Evolutionary conservation across 2,329 filamentous ascomycete genomes (phyloP).

Genomic region (Cadophora luteo-olivacea): DNA sequence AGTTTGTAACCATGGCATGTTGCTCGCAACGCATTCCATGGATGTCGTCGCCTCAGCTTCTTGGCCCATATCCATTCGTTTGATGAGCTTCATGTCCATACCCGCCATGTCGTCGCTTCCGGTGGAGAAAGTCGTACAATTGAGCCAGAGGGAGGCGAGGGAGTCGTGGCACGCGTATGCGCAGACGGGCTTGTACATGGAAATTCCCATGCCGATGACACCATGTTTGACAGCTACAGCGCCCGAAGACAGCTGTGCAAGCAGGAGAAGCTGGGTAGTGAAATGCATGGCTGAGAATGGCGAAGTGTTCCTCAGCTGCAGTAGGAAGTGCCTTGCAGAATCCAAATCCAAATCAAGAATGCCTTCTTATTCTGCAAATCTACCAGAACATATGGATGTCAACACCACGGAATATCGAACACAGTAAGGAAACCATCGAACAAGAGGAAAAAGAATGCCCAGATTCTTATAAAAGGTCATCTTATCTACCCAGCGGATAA

Average conservation of each 20-base stretch:
- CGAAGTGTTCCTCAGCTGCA: neutral
- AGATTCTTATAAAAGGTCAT: neutral
- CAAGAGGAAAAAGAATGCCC: no score
- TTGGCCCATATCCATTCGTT: constrained; percentile 21
- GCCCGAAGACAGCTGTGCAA: neutral
- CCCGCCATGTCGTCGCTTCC: constrained; percentile 14
- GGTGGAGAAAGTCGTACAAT: constrained; percentile 19
- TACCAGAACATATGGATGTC: neutral
- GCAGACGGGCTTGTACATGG: constrained; percentile 24
- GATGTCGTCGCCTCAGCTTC: constrained; percentile 17
- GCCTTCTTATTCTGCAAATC: neutral
- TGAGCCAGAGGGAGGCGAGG: constrained; percentile 19
- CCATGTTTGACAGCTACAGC: constrained; percentile 19
- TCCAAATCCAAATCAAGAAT: no score
- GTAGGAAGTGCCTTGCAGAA: no score
- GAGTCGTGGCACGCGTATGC: constrained; percentile 23
- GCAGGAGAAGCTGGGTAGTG: neutral
- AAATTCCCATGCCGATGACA: constrained; percentile 24
- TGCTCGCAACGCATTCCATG: constrained; percentile 14
- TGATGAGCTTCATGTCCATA: constrained; percentile 19
- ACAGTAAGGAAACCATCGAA: neutral
- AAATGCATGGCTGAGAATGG: constrained; percentile 9
- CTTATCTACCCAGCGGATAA: neutral
- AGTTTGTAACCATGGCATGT: constrained; percentile 21
- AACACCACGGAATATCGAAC: neutral